phyloP scores from a whole-genome alignment of 208 protist genomes.

The Trypanosoma caninum region DNA sequence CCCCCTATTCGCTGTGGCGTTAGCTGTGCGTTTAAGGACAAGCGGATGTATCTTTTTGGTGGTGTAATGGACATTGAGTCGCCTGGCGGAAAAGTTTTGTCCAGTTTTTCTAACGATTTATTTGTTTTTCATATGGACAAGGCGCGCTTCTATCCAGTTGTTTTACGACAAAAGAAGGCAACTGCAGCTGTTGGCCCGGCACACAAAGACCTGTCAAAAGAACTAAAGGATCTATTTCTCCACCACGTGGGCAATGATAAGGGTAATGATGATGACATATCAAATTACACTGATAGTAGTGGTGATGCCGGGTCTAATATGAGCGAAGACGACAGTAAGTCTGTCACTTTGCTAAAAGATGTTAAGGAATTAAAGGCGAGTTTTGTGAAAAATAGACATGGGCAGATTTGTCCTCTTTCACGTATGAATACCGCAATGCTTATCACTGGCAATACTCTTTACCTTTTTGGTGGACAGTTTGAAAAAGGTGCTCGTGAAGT shows the following conservation, averaged over 20 bases:
- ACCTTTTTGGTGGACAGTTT: slow-evolving; percentile 88
- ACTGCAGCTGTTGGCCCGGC: slow-evolving; percentile 8
- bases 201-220: slow-evolving; percentile 36
- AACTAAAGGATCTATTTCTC: slow-evolving; percentile 64
- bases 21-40: slow-evolving; percentile 60
- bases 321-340: too few relatives aligned
- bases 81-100: slow-evolving; percentile 77
- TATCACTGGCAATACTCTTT: slow-evolving; percentile 69
- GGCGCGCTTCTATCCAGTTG: slow-evolving; percentile 83
- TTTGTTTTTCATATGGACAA: slow-evolving; percentile 91
- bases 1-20: slow-evolving; percentile 82
- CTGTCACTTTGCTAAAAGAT: too few relatives aligned
- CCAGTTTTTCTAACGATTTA: slow-evolving; percentile 89
- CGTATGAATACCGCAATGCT: slow-evolving; percentile 79
- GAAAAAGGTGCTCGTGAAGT: slow-evolving; percentile 86
- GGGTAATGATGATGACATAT: slow-evolving; percentile 31
- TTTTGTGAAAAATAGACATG: slow-evolving; percentile 59
- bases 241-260: slow-evolving; percentile 19
- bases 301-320: too few relatives aligned
- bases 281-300: not conserved
- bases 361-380: slow-evolving; percentile 66
- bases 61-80: slow-evolving; percentile 90
- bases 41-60: slow-evolving; percentile 88
- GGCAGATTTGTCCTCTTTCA: slow-evolving; percentile 70
- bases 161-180: slow-evolving; percentile 41